Conservation (phyloP, 208 protist genomes). For the Crithidia expoeki region DNA sequence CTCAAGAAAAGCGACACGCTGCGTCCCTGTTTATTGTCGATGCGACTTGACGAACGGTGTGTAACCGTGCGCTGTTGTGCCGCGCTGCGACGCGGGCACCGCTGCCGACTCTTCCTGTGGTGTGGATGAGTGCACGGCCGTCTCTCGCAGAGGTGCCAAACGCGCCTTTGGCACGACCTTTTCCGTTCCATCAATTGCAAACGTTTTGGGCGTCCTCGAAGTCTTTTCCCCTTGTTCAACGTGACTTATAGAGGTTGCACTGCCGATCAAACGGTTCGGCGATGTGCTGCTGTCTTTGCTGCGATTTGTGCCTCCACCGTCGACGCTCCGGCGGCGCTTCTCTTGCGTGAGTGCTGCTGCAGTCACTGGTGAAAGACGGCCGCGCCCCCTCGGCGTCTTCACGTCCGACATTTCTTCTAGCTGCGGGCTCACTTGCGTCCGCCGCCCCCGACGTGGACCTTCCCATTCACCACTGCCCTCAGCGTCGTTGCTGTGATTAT, state of each 20-base stretch:
- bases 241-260: not conserved
- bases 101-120: not conserved
- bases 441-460: not conserved
- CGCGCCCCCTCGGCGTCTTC: not conserved
- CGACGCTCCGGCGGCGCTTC: not conserved
- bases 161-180: not conserved
- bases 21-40: not conserved
- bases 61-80: slow-evolving; percentile 7
- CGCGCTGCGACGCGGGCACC: not conserved
- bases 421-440: not conserved
- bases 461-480: not conserved
- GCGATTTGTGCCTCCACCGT: not conserved
- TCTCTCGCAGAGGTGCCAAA: slow-evolving; percentile 14
- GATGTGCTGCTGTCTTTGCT: not conserved
- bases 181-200: not conserved
- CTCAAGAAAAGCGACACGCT: slow-evolving; percentile 2
- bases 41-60: slow-evolving; percentile 5
- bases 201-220: not conserved
- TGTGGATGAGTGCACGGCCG: not conserved
- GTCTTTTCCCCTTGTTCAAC: not conserved
- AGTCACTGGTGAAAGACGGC: slow-evolving; percentile 17
- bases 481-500: not conserved
- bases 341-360: not conserved
- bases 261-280: not conserved
- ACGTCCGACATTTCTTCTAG: not conserved